phyloP scores from a whole-genome alignment of 1,284 basidiomycete species.

The Anthracocystis panici-leucophaei region DNA sequence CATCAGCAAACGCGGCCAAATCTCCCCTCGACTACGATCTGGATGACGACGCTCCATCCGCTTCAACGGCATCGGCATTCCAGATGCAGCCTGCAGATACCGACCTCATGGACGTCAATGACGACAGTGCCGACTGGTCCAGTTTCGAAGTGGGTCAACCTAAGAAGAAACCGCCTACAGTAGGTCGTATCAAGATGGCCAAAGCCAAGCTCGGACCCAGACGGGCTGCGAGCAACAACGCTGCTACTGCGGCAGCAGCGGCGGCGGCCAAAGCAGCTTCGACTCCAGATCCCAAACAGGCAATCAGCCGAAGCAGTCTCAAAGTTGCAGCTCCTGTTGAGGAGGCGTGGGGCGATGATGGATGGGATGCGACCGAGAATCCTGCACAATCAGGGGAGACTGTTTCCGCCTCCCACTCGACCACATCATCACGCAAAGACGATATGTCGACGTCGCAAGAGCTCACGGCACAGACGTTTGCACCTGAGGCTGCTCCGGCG shows the following conservation, averaged over 20 bases:
- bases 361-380: conserved; percentile 23
- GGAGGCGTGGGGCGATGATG: conserved; percentile 47
- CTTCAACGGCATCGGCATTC: conserved; percentile 38
- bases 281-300: conserved; percentile 30
- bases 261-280: conserved; percentile 11
- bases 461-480: conserved; percentile 41
- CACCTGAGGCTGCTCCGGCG: conserved; percentile 5
- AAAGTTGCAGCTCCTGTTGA: conserved; percentile 31
- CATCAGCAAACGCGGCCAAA: conserved; percentile 11
- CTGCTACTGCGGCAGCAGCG: conserved; percentile 17
- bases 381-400: not conserved
- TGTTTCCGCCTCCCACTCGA: conserved; percentile 6
- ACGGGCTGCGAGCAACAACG: conserved; percentile 24
- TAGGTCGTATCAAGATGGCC: conserved; percentile 37
- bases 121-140: conserved; percentile 61
- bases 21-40: conserved; percentile 45
- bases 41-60: conserved; percentile 31
- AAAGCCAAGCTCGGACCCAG: conserved; percentile 42
- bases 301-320: conserved; percentile 42
- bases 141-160: conserved; percentile 52
- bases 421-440: conserved; percentile 1
- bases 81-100: conserved; percentile 5
- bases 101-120: conserved; percentile 62
- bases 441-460: conserved; percentile 36
- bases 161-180: conserved; percentile 36